phyloP scores from a whole-genome alignment of 2,329 filamentous ascomycete species.

The Hypoxylon sp. region DNA sequence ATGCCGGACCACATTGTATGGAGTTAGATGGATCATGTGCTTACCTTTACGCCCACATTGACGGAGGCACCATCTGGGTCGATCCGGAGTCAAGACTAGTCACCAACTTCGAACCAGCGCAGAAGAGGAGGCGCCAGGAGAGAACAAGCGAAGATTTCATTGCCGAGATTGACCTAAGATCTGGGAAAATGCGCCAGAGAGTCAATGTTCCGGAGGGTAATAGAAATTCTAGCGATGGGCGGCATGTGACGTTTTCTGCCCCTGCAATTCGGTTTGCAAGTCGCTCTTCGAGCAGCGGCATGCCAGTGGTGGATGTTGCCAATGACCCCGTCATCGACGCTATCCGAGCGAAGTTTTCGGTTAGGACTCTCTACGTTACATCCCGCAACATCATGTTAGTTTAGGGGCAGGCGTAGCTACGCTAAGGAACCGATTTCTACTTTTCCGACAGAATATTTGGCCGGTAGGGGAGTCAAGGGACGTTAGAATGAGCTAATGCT shows the following conservation, averaged over 20 bases:
- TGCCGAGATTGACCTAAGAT: slow-evolving; percentile 49
- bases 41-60: slow-evolving; percentile 46
- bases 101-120: slow-evolving; percentile 39
- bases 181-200: slow-evolving; percentile 49
- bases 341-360: slow-evolving; percentile 46
- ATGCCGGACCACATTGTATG: slow-evolving; percentile 48
- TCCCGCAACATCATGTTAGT: slow-evolving; percentile 50
- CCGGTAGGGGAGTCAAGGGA: slow-evolving; percentile 10
- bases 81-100: slow-evolving; percentile 43
- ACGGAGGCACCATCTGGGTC: slow-evolving; percentile 48
- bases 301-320: slow-evolving; percentile 47
- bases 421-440: not conserved
- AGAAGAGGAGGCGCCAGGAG: slow-evolving; percentile 25
- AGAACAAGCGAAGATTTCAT: slow-evolving; percentile 48
- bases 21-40: slow-evolving; percentile 45
- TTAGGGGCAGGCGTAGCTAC: slow-evolving; percentile 12
- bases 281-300: slow-evolving; percentile 46
- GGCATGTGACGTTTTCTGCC: slow-evolving; percentile 48
- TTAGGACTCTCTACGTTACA: slow-evolving; percentile 47
- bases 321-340: slow-evolving; percentile 45
- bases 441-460: not conserved
- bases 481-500: slow-evolving; percentile 13
- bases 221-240: slow-evolving; percentile 42
- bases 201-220: slow-evolving; percentile 49
- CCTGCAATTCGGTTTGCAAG: slow-evolving; percentile 49